Percentiles rank a stretch among this genome's conserved stretches.
Conservation (phyloP, 1,284 basidiomycete genomes). For the Ustilago bromivora region DNA sequence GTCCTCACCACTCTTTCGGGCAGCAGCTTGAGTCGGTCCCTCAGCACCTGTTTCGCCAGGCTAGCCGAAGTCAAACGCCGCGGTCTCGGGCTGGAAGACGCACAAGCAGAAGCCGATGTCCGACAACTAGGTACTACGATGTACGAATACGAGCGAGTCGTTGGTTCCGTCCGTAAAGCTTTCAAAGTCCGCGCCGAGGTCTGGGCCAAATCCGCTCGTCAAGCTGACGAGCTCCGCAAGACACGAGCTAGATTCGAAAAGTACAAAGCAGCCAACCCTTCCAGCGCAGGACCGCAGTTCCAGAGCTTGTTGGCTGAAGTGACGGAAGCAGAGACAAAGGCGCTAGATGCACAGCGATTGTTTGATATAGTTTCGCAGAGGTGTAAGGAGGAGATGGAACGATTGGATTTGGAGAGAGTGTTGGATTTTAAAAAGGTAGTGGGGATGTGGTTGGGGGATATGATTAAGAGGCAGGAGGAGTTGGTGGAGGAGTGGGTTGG, state of each 20-base stretch:
- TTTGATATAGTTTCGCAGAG: slow-evolving; percentile 88
- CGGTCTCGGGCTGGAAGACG: slow-evolving; percentile 54
- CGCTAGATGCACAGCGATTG: slow-evolving; percentile 75
- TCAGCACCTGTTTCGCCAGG: slow-evolving; percentile 69
- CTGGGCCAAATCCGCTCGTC: slow-evolving; percentile 72
- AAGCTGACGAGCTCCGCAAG: slow-evolving; percentile 81
- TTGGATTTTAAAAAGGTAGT: slow-evolving; percentile 85
- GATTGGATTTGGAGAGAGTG: slow-evolving; percentile 92
- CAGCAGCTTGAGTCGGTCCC: slow-evolving; percentile 67
- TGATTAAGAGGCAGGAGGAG: slow-evolving; percentile 85
- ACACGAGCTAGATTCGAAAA: slow-evolving; percentile 83
- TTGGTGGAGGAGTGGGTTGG: slow-evolving; percentile 71
- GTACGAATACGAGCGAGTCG: slow-evolving; percentile 91
- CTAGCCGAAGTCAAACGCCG: slow-evolving; percentile 68
- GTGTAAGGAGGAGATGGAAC: slow-evolving; percentile 88
- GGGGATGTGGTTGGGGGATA: slow-evolving; percentile 82
- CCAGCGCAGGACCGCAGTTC: slow-evolving; percentile 38
- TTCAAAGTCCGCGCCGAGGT: slow-evolving; percentile 86
- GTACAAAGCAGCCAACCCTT: slow-evolving; percentile 76
- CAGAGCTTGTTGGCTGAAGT: slow-evolving; percentile 45
- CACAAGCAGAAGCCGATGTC: slow-evolving; percentile 64
- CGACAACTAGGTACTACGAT: slow-evolving; percentile 76
- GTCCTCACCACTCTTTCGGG: slow-evolving; percentile 67
- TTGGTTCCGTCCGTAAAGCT: slow-evolving; percentile 87
- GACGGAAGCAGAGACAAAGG: slow-evolving; percentile 51